A percentile compares a stretch with the other conserved stretches of the same genome.
phyloP scores from a whole-genome alignment of 345 rosid species.

The Passiflora organensis region DNA sequence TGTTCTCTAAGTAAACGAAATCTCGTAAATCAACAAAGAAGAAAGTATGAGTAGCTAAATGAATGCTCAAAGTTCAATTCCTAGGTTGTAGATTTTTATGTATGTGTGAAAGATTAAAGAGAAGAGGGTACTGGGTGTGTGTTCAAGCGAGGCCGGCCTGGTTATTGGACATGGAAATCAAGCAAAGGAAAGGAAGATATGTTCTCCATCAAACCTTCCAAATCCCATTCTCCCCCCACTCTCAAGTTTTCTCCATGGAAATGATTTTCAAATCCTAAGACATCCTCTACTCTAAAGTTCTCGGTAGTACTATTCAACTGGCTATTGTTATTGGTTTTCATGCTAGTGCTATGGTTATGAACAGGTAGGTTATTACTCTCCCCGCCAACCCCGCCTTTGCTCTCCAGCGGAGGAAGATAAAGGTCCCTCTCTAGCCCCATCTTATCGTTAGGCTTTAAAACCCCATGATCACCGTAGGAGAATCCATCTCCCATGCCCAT shows the following conservation, averaged over 20 bases:
- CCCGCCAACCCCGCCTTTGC: conserved; percentile 2
- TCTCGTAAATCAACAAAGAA: too few species aligned
- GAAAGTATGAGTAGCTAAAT: not conserved
- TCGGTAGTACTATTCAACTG: conserved; percentile 37
- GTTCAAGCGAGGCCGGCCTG: too few species aligned
- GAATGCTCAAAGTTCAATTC: too few species aligned
- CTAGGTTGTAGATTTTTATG: too few species aligned
- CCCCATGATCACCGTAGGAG: conserved; percentile 30
- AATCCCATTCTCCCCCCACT: conserved; percentile 90
- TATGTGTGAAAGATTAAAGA: too few species aligned
- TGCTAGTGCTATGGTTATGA: conserved; percentile 23
- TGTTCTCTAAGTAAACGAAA: too few species aligned
- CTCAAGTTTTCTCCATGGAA: conserved; percentile 66
- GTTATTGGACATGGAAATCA: conserved; percentile 69
- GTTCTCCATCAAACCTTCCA: conserved; percentile 71
- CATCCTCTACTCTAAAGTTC: conserved; percentile 45
- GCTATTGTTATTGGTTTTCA: conserved; percentile 39
- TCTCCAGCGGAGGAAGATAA: conserved; percentile 49
- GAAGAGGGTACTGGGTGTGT: too few species aligned
- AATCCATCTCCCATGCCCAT: conserved; percentile 26
- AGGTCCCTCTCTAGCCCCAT: conserved; percentile 44
- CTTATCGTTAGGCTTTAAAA: conserved; percentile 30
- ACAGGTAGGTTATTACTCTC: conserved; percentile 7
- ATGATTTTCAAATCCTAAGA: conserved; percentile 49
- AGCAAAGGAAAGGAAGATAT: conserved; percentile 67